Evolutionary conservation across 1,139 yeast genomes (phyloP).

Genomic region (Geotrichum citri-aurantii): DNA sequence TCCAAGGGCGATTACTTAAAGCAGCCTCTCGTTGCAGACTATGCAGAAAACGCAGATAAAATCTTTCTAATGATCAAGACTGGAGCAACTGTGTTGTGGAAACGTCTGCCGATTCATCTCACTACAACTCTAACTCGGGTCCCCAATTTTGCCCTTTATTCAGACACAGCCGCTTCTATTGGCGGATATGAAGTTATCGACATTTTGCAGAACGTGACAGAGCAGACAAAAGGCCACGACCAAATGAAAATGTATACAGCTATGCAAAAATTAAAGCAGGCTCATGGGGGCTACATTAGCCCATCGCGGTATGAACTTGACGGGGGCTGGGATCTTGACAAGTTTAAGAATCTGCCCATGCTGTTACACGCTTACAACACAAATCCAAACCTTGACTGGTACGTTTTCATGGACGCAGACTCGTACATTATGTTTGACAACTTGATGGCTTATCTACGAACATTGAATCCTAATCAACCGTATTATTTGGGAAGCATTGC

Average conservation of each 20-base stretch:
- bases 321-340: slow-evolving; percentile 37
- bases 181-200: slow-evolving; percentile 36
- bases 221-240: slow-evolving; percentile 21
- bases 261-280: slow-evolving; percentile 26
- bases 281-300: neutral
- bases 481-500: slow-evolving; percentile 33
- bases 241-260: slow-evolving; percentile 31
- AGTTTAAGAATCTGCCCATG: slow-evolving; percentile 39
- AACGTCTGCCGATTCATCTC: slow-evolving; percentile 36
- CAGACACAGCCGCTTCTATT: slow-evolving; percentile 32
- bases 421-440: slow-evolving; percentile 32
- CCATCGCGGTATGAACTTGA: slow-evolving; percentile 19
- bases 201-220: slow-evolving; percentile 30
- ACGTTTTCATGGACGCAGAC: slow-evolving; percentile 38
- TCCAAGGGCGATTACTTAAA: slow-evolving; percentile 19
- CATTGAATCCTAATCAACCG: slow-evolving; percentile 27
- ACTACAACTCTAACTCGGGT: slow-evolving; percentile 34
- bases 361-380: slow-evolving; percentile 33
- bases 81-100: slow-evolving; percentile 36
- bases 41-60: slow-evolving; percentile 25
- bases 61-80: slow-evolving; percentile 36
- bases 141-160: slow-evolving; percentile 35
- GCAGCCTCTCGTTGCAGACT: slow-evolving; percentile 27
- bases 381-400: slow-evolving; percentile 35
- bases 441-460: slow-evolving; percentile 27